Percentiles rank a stretch among this genome's conserved stretches.
Evolutionary conservation across 768 basidiomycete genomes (phyloP).

Genomic region (Pleurotus giganteus): DNA sequence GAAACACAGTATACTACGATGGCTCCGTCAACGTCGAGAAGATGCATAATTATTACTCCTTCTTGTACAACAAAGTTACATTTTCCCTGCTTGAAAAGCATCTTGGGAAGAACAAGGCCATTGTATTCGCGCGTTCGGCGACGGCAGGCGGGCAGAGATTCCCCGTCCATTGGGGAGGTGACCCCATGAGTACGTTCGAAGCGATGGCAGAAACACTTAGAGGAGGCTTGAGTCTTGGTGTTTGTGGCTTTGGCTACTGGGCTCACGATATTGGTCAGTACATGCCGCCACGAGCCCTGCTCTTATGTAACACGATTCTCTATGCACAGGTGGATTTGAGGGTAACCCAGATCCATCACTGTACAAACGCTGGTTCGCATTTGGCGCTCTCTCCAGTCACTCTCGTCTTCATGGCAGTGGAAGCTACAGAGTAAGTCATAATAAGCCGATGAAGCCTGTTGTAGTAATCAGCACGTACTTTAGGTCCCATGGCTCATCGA

Average conservation of each 20-base stretch:
- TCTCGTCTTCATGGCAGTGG: conserved; percentile 44
- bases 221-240: conserved; percentile 39
- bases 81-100: conserved; percentile 36
- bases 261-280: conserved; percentile 45
- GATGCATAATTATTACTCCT: conserved; percentile 29
- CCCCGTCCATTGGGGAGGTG: conserved; percentile 42
- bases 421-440: conserved; percentile 38
- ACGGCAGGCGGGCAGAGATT: conserved; percentile 45
- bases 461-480: background rate
- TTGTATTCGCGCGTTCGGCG: conserved; percentile 44
- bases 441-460: background rate
- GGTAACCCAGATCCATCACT: conserved; percentile 37
- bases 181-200: conserved; percentile 44
- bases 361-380: conserved; percentile 47
- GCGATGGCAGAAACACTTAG: conserved; percentile 49
- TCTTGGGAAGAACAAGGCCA: conserved; percentile 37
- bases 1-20: conserved; percentile 32
- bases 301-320: background rate
- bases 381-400: conserved; percentile 37
- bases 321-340: conserved; percentile 21
- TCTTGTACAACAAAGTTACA: conserved; percentile 40
- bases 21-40: conserved; percentile 21
- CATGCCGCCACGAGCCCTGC: conserved; percentile 5
- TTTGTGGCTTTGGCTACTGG: conserved; percentile 44
- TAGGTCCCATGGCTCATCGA: conserved; percentile 46